These are phyloP conservation scores for Ogataea philodendri DNA, from an alignment of 805 yeast genomes.

Conservation along the genomic window DNA sequence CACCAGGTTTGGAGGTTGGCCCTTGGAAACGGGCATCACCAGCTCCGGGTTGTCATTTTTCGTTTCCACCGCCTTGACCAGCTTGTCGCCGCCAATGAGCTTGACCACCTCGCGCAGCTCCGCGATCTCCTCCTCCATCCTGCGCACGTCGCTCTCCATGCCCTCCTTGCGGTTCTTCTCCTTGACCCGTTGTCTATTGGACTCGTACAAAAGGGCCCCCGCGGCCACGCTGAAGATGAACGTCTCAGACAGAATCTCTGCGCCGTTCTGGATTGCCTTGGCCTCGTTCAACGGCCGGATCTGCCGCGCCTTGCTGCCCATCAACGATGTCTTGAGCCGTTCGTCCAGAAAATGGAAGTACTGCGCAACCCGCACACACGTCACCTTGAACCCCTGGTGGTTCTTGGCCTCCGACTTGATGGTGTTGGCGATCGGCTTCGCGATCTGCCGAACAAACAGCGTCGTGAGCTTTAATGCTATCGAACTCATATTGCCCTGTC, in stretches of 20 bases:
- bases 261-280: constrained; percentile 80
- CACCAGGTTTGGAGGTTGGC: constrained; percentile 8
- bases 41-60: constrained; percentile 7
- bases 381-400: constrained; percentile 57
- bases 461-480: constrained; percentile 73
- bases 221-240: constrained; percentile 83
- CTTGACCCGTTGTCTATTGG: constrained; percentile 63
- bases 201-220: constrained; percentile 66
- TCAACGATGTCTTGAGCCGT: constrained; percentile 54
- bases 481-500: too few relatives aligned
- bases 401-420: constrained; percentile 74
- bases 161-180: constrained; percentile 59
- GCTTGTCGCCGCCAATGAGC: constrained; percentile 33
- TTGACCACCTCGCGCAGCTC: constrained; percentile 48
- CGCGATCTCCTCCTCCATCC: constrained; percentile 69
- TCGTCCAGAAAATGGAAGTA: constrained; percentile 64
- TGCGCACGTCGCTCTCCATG: constrained; percentile 68
- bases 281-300: constrained; percentile 79
- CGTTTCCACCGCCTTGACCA: constrained; percentile 1
- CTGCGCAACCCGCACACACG: constrained; percentile 74
- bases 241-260: constrained; percentile 71
- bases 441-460: constrained; percentile 66
- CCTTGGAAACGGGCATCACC: constrained; percentile 10
- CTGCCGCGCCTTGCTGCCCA: constrained; percentile 52
- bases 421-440: constrained; percentile 74